Base-by-base conservation (phyloP, 371 early-diverging fungal genomes). In the Mortierella sp. region DNA sequence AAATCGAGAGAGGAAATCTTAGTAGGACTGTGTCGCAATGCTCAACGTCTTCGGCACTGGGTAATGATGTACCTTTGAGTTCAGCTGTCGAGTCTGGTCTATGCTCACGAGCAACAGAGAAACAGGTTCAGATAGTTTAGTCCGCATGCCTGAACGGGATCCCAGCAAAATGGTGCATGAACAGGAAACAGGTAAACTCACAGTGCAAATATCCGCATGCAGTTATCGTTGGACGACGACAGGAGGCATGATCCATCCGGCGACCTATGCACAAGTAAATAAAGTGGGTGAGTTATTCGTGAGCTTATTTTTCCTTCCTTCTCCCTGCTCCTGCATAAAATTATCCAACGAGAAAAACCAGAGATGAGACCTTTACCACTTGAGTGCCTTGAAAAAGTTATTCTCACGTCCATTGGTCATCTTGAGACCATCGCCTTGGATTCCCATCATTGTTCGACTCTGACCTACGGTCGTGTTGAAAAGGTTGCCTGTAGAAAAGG, bases 351-450 rank as follows among this genome's bases (percentile, higher is more conserved):
- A 61, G 9, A 67, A 16, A 21, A 67, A 40, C 9, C 0, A 40
- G 67, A 4, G 67, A 37, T 21, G 19, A 19, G 8, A n/a, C 9
- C 44, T 4, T 74, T 79, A 86, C 86, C 86, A 86, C 51, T 79
- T 81, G 40, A 82, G 44, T 10, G 82, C 76, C 70, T 86, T 86
- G 77, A 86, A 86, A 55, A 74, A 86, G 75, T 86, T 86, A 31
- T 86, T 86, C 61, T 86, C 86, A 5, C 64, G 51, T 57, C 78
- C 82, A 48, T 82, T 86, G 31, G 77, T 71, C 75, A 70, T 82
- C 59, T 76, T 78, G 69, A 53, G 61, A 40, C 34, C 28, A 31
- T 86, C 80, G 37, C 69, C 76, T 80, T 57, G 71, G 73, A 83
- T 75, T 0, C 80, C 84, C 80, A 83, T 74, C 16, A 9, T 44